Evolutionary conservation across 2,329 filamentous ascomycete genomes (phyloP), one percentile per base, ranked within the genome.

Genomic region (Fusarium beomiforme): DNA sequence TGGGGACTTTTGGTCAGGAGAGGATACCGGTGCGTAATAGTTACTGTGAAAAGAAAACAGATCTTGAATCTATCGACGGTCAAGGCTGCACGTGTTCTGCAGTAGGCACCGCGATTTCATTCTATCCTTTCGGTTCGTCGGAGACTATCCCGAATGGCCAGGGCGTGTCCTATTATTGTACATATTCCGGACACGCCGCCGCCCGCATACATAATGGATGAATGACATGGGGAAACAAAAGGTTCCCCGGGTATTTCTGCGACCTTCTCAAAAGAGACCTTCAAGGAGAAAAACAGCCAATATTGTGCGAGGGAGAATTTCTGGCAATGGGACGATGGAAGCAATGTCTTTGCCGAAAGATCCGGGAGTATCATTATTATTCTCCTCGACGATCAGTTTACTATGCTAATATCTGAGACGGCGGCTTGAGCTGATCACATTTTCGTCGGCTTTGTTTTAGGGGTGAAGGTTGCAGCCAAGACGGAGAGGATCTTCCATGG

Each of bases 181-280:
- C 51, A 39, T 39, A 31, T 44, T 58, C 59, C 46, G 68, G 64
- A 33, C 55, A 66, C 55, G 43, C 65, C 55, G n/a, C n/a, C n/a
- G n/a, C n/a, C n/a, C n/a, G 37, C 33, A 42, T 23, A 42, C 16
- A 17, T 36, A 36, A 29, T 29, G 29, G 29, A 8, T 29, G 29
- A 16, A 29, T 53, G 49, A 51, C 34, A 53, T 56, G 44, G 49
- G 47, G 49, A 63, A 50, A 31, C 36, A 68, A 64, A 50, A 63
- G 37, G 68, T 56, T 55, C 51, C 58, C 34, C 46, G 37, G 43
- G 33, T 57, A 51, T 42, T 61, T 59, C 46, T 73, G 42, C 59
- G 70, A 76, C 74, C 74, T 76, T 76, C 72, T 76, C 41, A 75
- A 76, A 74, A 62, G 34, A 70, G 73, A 36, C 36, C 24, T n/a